phyloP scores from a whole-genome alignment of 306 rosid species.

The Vigna angularis region DNA sequence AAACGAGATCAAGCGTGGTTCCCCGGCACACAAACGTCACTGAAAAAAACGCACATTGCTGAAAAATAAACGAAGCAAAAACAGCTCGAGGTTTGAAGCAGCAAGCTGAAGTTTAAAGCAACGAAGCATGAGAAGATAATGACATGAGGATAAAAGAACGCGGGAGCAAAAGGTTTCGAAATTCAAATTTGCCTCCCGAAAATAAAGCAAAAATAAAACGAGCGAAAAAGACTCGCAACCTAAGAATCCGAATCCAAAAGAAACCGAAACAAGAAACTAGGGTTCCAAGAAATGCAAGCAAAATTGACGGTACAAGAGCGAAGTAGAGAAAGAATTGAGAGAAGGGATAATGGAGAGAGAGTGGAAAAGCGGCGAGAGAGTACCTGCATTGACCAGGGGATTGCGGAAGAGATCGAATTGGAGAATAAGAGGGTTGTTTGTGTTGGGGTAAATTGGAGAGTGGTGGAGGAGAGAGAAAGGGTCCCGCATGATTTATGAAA shows the following conservation, averaged over 20 bases:
- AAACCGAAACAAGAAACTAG: slow-evolving; percentile 48
- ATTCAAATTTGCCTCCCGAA: not conserved
- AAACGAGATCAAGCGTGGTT: slow-evolving; percentile 27
- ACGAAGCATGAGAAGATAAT: slow-evolving; percentile 29
- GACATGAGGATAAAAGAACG: slow-evolving; percentile 14
- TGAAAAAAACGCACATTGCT: slow-evolving; percentile 34
- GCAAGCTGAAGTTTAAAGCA: not conserved
- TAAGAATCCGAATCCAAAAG: slow-evolving; percentile 37
- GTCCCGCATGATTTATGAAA: slow-evolving; percentile 54
- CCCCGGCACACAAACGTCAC: slow-evolving; percentile 20
- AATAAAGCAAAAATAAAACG: not conserved
- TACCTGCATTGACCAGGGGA: slow-evolving; percentile 74
- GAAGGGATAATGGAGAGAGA: slow-evolving; percentile 8
- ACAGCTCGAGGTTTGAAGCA: slow-evolving; percentile 31
- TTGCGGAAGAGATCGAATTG: slow-evolving; percentile 53
- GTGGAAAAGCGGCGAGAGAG: slow-evolving; percentile 34
- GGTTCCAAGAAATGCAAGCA: slow-evolving; percentile 52
- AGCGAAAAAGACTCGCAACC: not conserved
- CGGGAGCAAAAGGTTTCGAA: slow-evolving; percentile 14
- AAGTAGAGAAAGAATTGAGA: slow-evolving; percentile 29
- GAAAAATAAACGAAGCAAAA: slow-evolving; percentile 33
- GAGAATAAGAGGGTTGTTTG: not conserved
- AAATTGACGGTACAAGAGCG: not conserved
- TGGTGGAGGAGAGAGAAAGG: slow-evolving; percentile 50
- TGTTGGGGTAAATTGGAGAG: slow-evolving; percentile 27